Base-by-base conservation (phyloP, 73 alveolate genomes). In the Loxodes magnus region DNA sequence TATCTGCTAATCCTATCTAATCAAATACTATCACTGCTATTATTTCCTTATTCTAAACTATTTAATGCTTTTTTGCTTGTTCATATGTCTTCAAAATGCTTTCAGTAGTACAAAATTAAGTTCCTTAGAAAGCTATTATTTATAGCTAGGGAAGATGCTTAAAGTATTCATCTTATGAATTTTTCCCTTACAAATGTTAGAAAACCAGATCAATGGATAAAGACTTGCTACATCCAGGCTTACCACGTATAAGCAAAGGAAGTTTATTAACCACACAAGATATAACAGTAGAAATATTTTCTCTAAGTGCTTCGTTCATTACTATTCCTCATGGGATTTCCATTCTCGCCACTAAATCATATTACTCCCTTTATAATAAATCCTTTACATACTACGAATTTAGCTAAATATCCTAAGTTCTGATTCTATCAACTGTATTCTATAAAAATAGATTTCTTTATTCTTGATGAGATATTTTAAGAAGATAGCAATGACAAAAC, bases 221-320 rank as follows among this genome's bases (percentile, higher is more conserved):
- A 38, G 85, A 37, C 52, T 75, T 75, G 43, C 79, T 57, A 44
- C 74, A n/a, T 3, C 89, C 89, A 5, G 89, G 84, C 21, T 74
- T 70, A 2, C 89, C 89, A 67, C 84, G 58, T 17, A 74, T 65
- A 20, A 74, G 51, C 43, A 74, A 34, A 37, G 89, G 89, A 4
- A 48, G 39, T 58, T 68, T 74, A 17, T 42, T 58, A 29, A 65
- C 15, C 7, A 74, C 24, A 21, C 89, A 74, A 22, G 71, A 35
- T 31, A 43, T 63, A 37, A 35, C 56, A 34, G 74, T 51, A 59
- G 69, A 74, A 21, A 67, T 29, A 52, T 74, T 74, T 52, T 74
- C 85, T 46, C 22, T 38, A 37, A 74, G 62, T 28, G 74, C 85
- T 24, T 37, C 57, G 39, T 74, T 74, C 60, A 53, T 56, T 4